These are phyloP conservation scores for Fusarium avenaceum DNA, from an alignment of 2,329 filamentous ascomycete species.

Conservation along the genomic window DNA sequence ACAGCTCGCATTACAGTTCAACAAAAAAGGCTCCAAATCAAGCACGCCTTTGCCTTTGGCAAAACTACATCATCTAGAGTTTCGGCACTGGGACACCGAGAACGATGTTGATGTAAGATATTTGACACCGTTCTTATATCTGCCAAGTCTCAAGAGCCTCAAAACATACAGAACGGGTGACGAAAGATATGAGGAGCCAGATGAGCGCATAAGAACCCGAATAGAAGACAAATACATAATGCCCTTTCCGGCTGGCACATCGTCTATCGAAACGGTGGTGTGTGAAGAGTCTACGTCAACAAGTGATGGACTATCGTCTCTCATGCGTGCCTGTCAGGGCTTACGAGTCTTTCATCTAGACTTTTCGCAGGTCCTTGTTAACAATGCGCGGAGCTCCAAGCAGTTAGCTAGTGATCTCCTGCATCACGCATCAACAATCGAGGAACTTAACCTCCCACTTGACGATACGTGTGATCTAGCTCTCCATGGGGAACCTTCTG, in stretches of 20 bases:
- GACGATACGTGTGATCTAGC: not conserved
- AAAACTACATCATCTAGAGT: not conserved
- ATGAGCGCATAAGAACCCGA: accelerated
- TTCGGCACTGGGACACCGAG: not conserved
- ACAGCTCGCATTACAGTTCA: not conserved
- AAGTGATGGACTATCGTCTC: accelerated
- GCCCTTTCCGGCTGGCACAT: not conserved
- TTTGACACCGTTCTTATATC: not conserved
- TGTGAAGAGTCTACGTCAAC: not conserved
- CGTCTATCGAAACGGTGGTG: not conserved
- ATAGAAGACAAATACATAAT: not conserved
- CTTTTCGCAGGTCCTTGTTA: accelerated
- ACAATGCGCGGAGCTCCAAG: accelerated
- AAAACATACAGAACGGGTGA: not conserved
- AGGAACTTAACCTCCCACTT: not conserved
- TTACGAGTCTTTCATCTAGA: not conserved
- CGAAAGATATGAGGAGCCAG: not conserved
- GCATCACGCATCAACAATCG: not conserved
- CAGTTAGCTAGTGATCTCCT: not conserved
- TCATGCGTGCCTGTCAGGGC: not conserved
- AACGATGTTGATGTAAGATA: not conserved
- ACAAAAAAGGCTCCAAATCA: accelerated
- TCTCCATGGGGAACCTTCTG: not conserved
- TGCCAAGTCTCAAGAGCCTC: constrained; percentile 1
- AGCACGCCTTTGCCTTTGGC: not conserved